phyloP scores from a whole-genome alignment of 495 filamentous ascomycete genomes.

The Patellaria atrata region DNA sequence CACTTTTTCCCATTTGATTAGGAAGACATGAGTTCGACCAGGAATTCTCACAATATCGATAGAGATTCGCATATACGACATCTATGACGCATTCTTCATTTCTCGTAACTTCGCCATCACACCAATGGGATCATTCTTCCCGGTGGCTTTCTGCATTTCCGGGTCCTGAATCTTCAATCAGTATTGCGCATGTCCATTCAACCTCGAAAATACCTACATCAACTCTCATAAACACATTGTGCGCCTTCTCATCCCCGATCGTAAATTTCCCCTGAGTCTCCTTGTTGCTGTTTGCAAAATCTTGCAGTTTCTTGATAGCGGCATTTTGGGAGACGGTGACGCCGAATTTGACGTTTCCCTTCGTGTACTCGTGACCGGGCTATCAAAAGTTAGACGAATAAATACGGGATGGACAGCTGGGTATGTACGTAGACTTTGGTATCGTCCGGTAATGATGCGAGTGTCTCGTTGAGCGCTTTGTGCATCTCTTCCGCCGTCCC shows the following conservation, averaged over 20 bases:
- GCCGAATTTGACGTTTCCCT: constrained; percentile 79
- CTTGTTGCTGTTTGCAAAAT: constrained; percentile 63
- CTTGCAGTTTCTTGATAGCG: constrained; percentile 58
- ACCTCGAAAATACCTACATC: constrained; percentile 40
- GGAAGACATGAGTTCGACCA: too few relatives aligned
- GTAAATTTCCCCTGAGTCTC: constrained; percentile 94
- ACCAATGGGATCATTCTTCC: constrained; percentile 65
- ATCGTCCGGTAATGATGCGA: constrained; percentile 72
- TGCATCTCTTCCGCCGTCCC: constrained; percentile 85
- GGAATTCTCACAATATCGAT: too few relatives aligned
- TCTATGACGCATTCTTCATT: constrained; percentile 98
- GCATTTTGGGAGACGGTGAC: constrained; percentile 55
- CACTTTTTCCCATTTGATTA: too few relatives aligned
- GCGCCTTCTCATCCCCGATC: constrained; percentile 96
- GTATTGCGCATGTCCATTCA: neutral
- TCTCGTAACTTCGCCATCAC: constrained; percentile 79
- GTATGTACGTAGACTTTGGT: constrained; percentile 74
- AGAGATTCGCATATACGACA: too few relatives aligned
- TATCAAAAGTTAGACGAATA: constrained; percentile 21
- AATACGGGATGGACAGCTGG: neutral
- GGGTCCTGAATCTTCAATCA: constrained; percentile 44
- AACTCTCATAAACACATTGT: constrained; percentile 94
- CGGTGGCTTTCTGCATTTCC: constrained; percentile 68
- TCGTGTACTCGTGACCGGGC: constrained; percentile 97
- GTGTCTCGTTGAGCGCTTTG: constrained; percentile 71